These are phyloP conservation scores for Rhodotorula sphaerocarpa DNA, from an alignment of 768 basidiomycete genomes.

Conservation along the genomic window DNA sequence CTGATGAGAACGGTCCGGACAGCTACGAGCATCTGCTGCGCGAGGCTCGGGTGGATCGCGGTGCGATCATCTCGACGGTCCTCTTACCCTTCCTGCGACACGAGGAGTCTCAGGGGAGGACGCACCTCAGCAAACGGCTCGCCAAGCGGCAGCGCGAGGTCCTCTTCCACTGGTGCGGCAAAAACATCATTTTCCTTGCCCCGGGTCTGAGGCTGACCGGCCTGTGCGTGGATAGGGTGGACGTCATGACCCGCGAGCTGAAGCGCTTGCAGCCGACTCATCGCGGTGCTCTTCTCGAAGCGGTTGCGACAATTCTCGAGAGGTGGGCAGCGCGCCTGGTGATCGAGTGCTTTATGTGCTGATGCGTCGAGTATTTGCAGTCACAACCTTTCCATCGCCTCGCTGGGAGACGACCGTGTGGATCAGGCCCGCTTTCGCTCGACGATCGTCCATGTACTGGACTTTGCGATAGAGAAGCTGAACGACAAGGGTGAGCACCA, in stretches of 20 bases:
- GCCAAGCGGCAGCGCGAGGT: constrained; percentile 38
- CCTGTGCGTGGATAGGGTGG: neutral
- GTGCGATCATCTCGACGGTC: constrained; percentile 39
- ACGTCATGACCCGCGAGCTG: constrained; percentile 39
- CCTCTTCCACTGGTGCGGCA: constrained; percentile 44
- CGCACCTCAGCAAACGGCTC: constrained; percentile 24
- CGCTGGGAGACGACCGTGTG: constrained; percentile 36
- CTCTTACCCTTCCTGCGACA: constrained; percentile 43
- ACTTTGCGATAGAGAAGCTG: constrained; percentile 47
- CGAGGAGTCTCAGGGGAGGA: constrained; percentile 41
- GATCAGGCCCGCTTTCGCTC: constrained; percentile 41
- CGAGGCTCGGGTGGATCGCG: constrained; percentile 40
- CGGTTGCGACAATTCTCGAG: constrained; percentile 44
- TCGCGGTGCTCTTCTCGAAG: constrained; percentile 47
- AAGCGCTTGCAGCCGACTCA: constrained; percentile 44
- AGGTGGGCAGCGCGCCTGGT: constrained; percentile 37
- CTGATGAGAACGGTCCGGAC: neutral
- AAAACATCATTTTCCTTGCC: too few relatives aligned
- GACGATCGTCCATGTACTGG: constrained; percentile 43
- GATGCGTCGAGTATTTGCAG: constrained; percentile 34
- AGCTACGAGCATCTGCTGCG: constrained; percentile 36
- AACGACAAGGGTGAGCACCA: constrained; percentile 43
- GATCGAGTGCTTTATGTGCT: too few relatives aligned
- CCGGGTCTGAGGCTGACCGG: too few relatives aligned
- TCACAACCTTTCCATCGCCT: constrained; percentile 41